Evolutionary conservation across 768 basidiomycete species (phyloP).

Genomic region (Suillus occidentalis): DNA sequence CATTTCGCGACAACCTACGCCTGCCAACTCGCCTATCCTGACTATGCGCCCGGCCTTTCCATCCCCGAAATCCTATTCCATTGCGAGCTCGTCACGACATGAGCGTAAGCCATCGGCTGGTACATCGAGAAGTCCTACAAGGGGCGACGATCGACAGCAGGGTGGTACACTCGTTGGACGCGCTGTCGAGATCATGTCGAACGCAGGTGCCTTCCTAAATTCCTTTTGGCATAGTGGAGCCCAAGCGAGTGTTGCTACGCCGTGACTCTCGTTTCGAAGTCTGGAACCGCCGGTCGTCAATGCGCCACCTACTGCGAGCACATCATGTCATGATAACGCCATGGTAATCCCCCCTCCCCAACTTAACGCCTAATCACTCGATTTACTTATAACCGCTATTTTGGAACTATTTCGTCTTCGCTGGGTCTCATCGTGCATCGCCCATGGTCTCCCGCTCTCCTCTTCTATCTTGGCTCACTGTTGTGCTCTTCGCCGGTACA

Average conservation of each 20-base stretch:
- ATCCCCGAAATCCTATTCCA: constrained; percentile 8
- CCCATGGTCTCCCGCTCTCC: neutral
- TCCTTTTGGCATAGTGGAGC: constrained; percentile 47
- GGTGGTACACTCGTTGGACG: constrained; percentile 51
- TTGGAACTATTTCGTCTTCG: constrained; percentile 29
- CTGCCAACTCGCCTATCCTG: constrained; percentile 59
- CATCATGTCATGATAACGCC: neutral
- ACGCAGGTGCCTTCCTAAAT: constrained; percentile 76
- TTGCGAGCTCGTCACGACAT: constrained; percentile 7
- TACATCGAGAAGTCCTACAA: constrained; percentile 25
- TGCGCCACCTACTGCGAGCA: neutral
- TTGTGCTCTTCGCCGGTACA: constrained; percentile 16
- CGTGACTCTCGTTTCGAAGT: constrained; percentile 13
- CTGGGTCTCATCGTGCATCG: constrained; percentile 14
- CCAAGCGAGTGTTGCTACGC: constrained; percentile 20
- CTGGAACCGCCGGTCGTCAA: neutral
- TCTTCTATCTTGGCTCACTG: neutral
- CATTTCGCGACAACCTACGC: constrained; percentile 50
- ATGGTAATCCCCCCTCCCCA: neutral
- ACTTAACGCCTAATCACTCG: neutral
- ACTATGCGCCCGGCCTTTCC: constrained; percentile 26
- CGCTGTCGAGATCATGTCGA: constrained; percentile 78
- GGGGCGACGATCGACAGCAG: constrained; percentile 32
- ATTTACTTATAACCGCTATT: constrained; percentile 29
- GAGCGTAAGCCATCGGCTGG: constrained; percentile 20